Evolutionary conservation across 2,329 filamentous ascomycete species (phyloP).

Genomic region (Fusarium devonianum): DNA sequence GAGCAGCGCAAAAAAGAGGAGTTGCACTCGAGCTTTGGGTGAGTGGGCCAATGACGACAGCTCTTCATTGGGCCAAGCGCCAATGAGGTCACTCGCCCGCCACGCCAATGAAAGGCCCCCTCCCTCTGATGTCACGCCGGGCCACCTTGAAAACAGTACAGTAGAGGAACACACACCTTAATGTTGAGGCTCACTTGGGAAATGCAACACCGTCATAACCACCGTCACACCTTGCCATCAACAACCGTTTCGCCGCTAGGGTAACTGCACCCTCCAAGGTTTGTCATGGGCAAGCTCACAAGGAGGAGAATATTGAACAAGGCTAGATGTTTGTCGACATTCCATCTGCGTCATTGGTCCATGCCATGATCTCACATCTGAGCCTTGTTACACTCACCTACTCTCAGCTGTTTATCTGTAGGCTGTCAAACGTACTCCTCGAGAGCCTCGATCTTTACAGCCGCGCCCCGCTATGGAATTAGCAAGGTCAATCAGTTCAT

Average conservation of each 20-base stretch:
- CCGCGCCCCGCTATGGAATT: slow-evolving; percentile 14
- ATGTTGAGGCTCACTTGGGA: slow-evolving; percentile 5
- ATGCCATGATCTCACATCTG: not conserved
- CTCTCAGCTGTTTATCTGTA: not conserved
- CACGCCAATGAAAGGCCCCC: slow-evolving; percentile 12
- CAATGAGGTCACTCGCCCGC: slow-evolving; percentile 39
- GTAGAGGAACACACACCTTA: slow-evolving; percentile 3
- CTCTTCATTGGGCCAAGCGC: slow-evolving; percentile 14
- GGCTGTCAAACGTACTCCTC: slow-evolving; percentile 1
- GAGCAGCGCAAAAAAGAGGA: no score
- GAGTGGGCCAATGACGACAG: slow-evolving; percentile 40
- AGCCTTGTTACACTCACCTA: not conserved
- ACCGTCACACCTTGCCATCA: slow-evolving; percentile 34
- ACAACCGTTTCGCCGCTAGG: slow-evolving; percentile 19
- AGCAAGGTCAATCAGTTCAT: not conserved
- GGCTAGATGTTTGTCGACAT: slow-evolving; percentile 25
- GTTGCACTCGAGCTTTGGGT: slow-evolving; percentile 7
- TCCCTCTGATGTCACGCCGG: slow-evolving; percentile 37
- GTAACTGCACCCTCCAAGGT: slow-evolving; percentile 13
- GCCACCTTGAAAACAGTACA: slow-evolving; percentile 15
- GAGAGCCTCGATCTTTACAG: slow-evolving; percentile 21
- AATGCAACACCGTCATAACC: slow-evolving; percentile 14
- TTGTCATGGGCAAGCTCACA: slow-evolving; percentile 25
- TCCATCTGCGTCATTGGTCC: slow-evolving; percentile 33
- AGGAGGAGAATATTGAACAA: slow-evolving; percentile 19